Evolutionary conservation across 2,329 filamentous ascomycete genomes (phyloP).

Genomic region (Calonectria ilicicola): DNA sequence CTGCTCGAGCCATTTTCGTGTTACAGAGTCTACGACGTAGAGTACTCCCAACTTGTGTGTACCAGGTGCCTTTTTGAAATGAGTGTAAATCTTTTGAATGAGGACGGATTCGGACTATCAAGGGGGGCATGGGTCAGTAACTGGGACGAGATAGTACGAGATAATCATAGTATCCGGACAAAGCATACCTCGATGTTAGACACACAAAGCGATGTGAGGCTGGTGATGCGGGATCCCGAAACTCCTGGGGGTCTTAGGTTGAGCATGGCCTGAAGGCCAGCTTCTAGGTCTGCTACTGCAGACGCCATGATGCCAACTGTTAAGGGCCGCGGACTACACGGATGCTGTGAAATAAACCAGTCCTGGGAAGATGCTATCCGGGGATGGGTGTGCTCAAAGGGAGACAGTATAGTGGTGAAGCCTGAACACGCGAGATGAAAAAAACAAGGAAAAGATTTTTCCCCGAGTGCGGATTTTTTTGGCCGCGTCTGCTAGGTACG

Average conservation of each 20-base stretch:
- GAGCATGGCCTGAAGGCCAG: constrained; percentile 91
- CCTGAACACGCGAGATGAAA: constrained; percentile 35
- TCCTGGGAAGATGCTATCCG: constrained; percentile 22
- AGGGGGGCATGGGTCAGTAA: constrained; percentile 37
- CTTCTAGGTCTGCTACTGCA: constrained; percentile 90
- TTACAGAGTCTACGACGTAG: constrained; percentile 99
- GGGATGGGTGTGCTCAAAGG: constrained; percentile 24
- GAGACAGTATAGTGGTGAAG: constrained; percentile 21
- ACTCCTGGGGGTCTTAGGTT: constrained; percentile 92
- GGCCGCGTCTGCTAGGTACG: constrained; percentile 36
- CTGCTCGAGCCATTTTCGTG: constrained; percentile 97
- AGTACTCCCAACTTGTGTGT: constrained; percentile 99
- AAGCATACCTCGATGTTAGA: constrained; percentile 85
- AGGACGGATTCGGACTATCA: constrained; percentile 89
- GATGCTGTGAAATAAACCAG: constrained; percentile 31
- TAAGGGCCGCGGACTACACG: constrained; percentile 36
- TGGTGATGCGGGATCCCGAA: constrained; percentile 90
- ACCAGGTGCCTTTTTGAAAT: constrained; percentile 93
- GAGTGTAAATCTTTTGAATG: constrained; percentile 95
- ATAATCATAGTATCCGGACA: not conserved
- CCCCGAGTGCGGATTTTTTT: constrained; percentile 27
- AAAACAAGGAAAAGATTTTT: constrained; percentile 12
- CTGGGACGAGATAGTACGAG: constrained; percentile 6
- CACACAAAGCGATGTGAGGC: constrained; percentile 88
- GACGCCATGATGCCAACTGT: constrained; percentile 72